phyloP scores from a whole-genome alignment of 192 early-diverging fungal species.

The Gryganskiella cystojenkinii region DNA sequence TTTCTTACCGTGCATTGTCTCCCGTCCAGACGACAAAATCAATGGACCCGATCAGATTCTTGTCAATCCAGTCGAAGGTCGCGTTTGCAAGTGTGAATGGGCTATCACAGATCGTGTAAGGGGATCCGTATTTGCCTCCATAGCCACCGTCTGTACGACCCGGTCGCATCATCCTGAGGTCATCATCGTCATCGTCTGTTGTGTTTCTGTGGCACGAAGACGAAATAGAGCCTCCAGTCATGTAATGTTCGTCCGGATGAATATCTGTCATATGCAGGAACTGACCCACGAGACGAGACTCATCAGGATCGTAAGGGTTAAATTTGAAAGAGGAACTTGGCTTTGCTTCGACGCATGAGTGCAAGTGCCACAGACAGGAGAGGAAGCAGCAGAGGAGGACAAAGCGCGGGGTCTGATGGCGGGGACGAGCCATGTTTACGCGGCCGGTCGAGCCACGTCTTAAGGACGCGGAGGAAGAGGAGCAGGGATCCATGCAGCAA shows the following conservation, averaged over 20 bases:
- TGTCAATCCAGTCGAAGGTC: conserved; percentile 68
- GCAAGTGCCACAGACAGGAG: conserved; percentile 14
- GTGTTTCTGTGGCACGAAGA: conserved; percentile 68
- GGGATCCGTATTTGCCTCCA: conserved; percentile 69
- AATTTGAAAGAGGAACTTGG: background rate
- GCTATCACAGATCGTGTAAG: conserved; percentile 72
- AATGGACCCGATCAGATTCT: conserved; percentile 58
- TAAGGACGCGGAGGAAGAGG: background rate
- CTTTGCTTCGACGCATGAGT: background rate
- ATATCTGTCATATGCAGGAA: conserved; percentile 84
- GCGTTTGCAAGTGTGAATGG: conserved; percentile 66
- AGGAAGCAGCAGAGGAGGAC: conserved; percentile 18
- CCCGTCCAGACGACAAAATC: conserved; percentile 87
- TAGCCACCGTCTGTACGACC: conserved; percentile 37
- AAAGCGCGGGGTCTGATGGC: background rate
- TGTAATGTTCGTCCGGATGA: conserved; percentile 74
- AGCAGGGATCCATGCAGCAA: too few relatives aligned
- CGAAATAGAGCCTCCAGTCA: conserved; percentile 62
- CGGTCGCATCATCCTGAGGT: conserved; percentile 26
- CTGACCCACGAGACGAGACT: conserved; percentile 56
- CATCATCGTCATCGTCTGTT: conserved; percentile 22
- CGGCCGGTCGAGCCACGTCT: background rate
- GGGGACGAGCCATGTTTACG: background rate
- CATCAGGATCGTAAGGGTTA: conserved; percentile 19
- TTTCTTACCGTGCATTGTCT: conserved; percentile 72